Base-by-base conservation (phyloP, 805 yeast species). In the Starmerella stigmatis region DNA sequence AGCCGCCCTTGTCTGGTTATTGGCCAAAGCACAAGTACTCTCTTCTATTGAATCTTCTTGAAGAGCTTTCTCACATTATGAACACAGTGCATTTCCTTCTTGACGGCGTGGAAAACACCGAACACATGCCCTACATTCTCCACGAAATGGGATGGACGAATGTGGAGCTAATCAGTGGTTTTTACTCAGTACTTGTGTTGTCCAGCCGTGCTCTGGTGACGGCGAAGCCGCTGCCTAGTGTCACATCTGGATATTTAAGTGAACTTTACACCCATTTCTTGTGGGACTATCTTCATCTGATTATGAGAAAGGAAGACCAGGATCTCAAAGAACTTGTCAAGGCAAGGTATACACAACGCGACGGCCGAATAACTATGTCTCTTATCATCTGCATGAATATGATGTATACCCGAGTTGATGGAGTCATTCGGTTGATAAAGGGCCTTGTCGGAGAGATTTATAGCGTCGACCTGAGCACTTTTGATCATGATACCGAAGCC, bases 371-470 rank as follows among this genome's bases (percentile, higher is more conserved):
- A 20, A 46, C 46, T 5, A 28, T 56, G 13, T 55, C 57, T 5
- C 53, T 54, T 4, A 32, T 58, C 20, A 35, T 56, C 3, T 34
- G 52, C 13, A 48, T 53, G 16, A 50, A 56, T n/a, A 44, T 50
- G 45, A 47, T 60, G 16, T 61, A 59, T 31, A 58, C 55, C 35
- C 48, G 61, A 11, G 30, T 59, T 11, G 65, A 61, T 42, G 60
- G 55, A 11, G 37, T 57, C 21, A 38, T 60, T 46, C 34, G 57
- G 9, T 23, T 56, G 15, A 53, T 58, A n/a, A 62, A 62, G 47
- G 58, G 57, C 9, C 52, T 62, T 9, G 65, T 62, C 1, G 65
- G 65, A 4, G 65, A 62, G 45, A 51, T 52, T 21, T 60, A 48
- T 45, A 62, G 55, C 17, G 40, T 49, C 0, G 51, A 53, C 30